phyloP scores from a whole-genome alignment of 306 rosid genomes.

The Cercis canadensis region DNA sequence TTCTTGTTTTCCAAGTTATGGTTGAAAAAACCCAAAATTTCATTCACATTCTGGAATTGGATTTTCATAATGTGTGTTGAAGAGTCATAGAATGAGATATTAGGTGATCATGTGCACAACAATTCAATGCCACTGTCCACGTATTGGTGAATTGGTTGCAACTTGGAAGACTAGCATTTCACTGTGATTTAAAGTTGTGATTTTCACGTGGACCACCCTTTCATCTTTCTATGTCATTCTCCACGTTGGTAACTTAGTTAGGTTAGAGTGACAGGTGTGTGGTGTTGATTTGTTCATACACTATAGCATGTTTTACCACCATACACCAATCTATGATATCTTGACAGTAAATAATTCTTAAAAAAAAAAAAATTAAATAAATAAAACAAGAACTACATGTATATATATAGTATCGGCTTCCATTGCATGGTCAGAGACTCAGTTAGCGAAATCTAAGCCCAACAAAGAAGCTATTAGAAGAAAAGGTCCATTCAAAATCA shows the following conservation, averaged over 20 bases:
- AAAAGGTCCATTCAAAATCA: constrained; percentile 35
- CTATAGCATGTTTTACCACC: constrained; percentile 34
- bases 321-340: constrained; percentile 13
- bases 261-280: constrained; percentile 57
- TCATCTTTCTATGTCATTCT: constrained; percentile 28
- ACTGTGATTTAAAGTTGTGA: constrained; percentile 20
- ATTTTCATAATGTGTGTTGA: too few species aligned
- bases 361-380: too few species aligned
- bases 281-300: constrained; percentile 44
- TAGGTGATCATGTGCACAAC: constrained; percentile 26
- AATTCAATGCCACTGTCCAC: too few species aligned
- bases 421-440: too few species aligned
- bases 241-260: constrained; percentile 33
- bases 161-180: constrained; percentile 16
- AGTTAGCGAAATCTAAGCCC: constrained; percentile 43
- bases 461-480: constrained; percentile 21
- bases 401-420: too few species aligned
- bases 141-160: constrained; percentile 5
- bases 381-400: too few species aligned
- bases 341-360: too few species aligned
- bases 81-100: neutral
- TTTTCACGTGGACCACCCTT: constrained; percentile 40
- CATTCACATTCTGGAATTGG: neutral
- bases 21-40: neutral
- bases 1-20: neutral